A percentile compares a stretch with the other conserved stretches of the same genome.
phyloP scores from a whole-genome alignment of 345 rosid genomes.

The Corymbia maculata region DNA sequence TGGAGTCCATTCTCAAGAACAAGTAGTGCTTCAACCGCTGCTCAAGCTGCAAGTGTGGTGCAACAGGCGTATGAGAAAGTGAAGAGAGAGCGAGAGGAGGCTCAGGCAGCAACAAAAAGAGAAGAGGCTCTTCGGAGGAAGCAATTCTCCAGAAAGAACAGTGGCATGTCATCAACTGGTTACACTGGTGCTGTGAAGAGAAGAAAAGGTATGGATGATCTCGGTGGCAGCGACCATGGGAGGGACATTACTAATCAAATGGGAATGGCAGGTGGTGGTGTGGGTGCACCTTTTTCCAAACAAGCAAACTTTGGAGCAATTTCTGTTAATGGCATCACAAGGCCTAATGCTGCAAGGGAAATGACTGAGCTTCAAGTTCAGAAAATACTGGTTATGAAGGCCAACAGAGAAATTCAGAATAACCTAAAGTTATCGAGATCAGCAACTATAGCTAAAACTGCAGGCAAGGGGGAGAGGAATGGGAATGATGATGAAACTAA shows the following conservation, averaged over 20 bases:
- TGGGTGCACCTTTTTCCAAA: conserved; percentile 10
- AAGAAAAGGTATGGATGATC: background rate
- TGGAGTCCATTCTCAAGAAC: conserved; percentile 4
- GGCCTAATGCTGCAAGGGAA: conserved; percentile 16
- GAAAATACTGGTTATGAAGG: conserved; percentile 33
- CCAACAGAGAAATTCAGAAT: conserved; percentile 21
- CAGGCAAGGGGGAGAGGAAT: background rate
- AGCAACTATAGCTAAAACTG: background rate
- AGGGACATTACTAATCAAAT: background rate
- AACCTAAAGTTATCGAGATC: conserved; percentile 7
- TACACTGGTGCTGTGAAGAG: background rate
- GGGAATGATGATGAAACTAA: background rate
- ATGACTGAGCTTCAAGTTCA: conserved; percentile 21
- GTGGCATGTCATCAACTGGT: background rate
- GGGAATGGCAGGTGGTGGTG: background rate
- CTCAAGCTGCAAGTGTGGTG: conserved; percentile 9
- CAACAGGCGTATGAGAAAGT: conserved; percentile 6
- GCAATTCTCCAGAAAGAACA: background rate
- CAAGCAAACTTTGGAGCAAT: background rate
- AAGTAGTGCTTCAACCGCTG: background rate
- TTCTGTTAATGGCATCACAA: conserved; percentile 14
- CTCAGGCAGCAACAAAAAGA: conserved; percentile 5
- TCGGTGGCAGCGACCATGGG: background rate
- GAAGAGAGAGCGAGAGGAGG: conserved; percentile 14
- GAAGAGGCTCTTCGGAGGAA: conserved; percentile 5